phyloP scores from a whole-genome alignment of 2,329 filamentous ascomycete species.

The Sporothrix luriei region DNA sequence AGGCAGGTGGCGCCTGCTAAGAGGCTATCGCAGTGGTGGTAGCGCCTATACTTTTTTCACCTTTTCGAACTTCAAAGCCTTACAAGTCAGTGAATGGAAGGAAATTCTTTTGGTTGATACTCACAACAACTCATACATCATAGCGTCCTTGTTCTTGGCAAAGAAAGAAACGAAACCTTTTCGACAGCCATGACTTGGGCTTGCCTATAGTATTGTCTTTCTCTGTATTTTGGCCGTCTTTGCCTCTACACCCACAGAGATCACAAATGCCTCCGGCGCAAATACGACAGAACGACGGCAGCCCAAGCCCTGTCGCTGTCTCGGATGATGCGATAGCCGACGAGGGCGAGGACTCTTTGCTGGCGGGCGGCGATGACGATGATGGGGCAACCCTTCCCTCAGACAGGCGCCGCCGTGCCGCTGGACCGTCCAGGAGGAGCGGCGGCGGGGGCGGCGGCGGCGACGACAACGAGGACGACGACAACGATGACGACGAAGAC shows the following conservation, averaged over 20 bases:
- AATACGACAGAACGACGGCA: not conserved
- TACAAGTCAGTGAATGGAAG: not conserved
- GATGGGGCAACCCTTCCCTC: not conserved
- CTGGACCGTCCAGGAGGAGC: not conserved
- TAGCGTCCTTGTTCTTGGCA: not conserved
- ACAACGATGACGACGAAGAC: slow-evolving; percentile 31
- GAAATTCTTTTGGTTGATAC: not conserved
- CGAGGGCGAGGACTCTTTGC: not conserved
- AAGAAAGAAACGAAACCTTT: not conserved
- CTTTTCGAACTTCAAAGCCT: not conserved
- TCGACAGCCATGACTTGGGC: not conserved
- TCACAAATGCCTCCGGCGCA: slow-evolving; percentile 6
- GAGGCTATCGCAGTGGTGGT: not conserved
- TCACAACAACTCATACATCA: not conserved
- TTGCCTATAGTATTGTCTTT: not conserved
- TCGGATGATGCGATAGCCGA: not conserved
- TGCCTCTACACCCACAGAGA: not conserved
- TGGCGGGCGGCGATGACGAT: slow-evolving; percentile 31
- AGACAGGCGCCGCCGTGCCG: not conserved
- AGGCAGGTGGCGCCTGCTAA: not conserved
- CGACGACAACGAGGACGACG: slow-evolving; percentile 36
- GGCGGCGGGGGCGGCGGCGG: slow-evolving; percentile 6
- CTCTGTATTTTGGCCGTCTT: not conserved
- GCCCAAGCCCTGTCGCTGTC: not conserved
- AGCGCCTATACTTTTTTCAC: slow-evolving; percentile 7